phyloP scores from a whole-genome alignment of 768 basidiomycete genomes.

The Russula dissimulans region DNA sequence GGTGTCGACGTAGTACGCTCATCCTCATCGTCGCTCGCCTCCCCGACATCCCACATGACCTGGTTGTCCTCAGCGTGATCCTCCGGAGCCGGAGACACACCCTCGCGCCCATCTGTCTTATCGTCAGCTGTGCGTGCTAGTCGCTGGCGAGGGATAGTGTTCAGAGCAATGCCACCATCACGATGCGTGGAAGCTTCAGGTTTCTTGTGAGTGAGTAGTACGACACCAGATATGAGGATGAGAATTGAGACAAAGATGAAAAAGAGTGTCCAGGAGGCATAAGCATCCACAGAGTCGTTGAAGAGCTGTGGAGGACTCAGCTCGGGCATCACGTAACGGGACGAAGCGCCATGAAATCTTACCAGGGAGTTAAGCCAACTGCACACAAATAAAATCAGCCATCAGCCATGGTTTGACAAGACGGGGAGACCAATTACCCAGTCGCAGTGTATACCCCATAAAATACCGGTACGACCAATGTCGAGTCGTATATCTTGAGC shows the following conservation, averaged over 20 bases:
- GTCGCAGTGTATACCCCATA: slow-evolving; percentile 86
- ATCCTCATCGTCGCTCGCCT: slow-evolving; percentile 61
- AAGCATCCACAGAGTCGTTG: slow-evolving; percentile 79
- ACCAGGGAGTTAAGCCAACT: slow-evolving; percentile 55
- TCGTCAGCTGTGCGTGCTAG: slow-evolving; percentile 21
- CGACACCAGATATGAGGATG: slow-evolving; percentile 82
- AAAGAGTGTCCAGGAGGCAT: slow-evolving; percentile 81
- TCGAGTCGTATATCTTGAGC: slow-evolving; percentile 83
- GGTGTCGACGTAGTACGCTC: slow-evolving; percentile 29
- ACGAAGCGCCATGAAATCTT: neutral
- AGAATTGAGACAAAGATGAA: slow-evolving; percentile 81
- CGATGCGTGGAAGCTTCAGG: slow-evolving; percentile 42
- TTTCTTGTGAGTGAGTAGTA: slow-evolving; percentile 90
- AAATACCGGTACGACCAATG: slow-evolving; percentile 88
- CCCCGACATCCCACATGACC: slow-evolving; percentile 64
- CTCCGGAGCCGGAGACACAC: slow-evolving; percentile 23
- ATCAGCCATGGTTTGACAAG: neutral
- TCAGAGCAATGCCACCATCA: slow-evolving; percentile 22
- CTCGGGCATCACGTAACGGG: neutral
- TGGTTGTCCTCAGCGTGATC: slow-evolving; percentile 32
- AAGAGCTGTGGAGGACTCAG: slow-evolving; percentile 42
- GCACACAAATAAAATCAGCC: neutral
- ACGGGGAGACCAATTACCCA: slow-evolving; percentile 38
- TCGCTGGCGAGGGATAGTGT: slow-evolving; percentile 25
- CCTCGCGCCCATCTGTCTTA: slow-evolving; percentile 34